Base-by-base conservation (phyloP, 2,329 filamentous ascomycete species). In the Hymenoscyphus fraxineus region DNA sequence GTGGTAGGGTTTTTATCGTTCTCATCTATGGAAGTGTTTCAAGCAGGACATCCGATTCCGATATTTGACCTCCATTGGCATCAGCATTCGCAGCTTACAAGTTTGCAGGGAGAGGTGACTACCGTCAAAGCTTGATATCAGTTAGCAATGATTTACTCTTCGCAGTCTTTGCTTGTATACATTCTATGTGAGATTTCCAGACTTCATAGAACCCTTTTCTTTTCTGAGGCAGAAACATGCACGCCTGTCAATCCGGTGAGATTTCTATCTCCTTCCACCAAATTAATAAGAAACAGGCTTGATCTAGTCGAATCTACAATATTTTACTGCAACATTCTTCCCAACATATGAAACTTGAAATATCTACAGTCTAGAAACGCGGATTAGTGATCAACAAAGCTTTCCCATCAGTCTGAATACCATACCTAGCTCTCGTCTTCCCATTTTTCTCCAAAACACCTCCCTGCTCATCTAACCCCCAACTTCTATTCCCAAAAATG, bases 31-130 rank as follows among this genome's bases (percentile, higher is more conserved):
- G 83, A 13, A 83, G 77, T 9, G 77, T 77, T 35, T 82, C 83
- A 1, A 80, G 82, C 71, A 80, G 80, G 65, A 75, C 76, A n/a
- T 81, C 81, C 4, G 83, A 85, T 68, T 81, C 81, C 4, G 83
- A 85, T 68, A 72, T 85, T 31, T 80, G 82, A 0, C 75, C 79
- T 1, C 76, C 83, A 10, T 75, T 85, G 15, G 73, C 74, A 7
- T 75, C 76, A 19, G 83, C 83, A 2, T 84, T 80, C 69, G 77
- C 73, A 2, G 83, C 77, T 19, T 85, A 83, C 76, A 80, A 80
- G 64, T 70, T 73, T 10, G 82, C 82, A 7, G 83, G 83, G 44
- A 76, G 81, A 3, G 79, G 69, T 69, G 57, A 59, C 3, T n/a
- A 4, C 12, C 22, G 10, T 54, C 22, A 58, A 58, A 5, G 13